Evolutionary conservation across 768 basidiomycete genomes (phyloP).

Genomic region (Suillus spraguei): DNA sequence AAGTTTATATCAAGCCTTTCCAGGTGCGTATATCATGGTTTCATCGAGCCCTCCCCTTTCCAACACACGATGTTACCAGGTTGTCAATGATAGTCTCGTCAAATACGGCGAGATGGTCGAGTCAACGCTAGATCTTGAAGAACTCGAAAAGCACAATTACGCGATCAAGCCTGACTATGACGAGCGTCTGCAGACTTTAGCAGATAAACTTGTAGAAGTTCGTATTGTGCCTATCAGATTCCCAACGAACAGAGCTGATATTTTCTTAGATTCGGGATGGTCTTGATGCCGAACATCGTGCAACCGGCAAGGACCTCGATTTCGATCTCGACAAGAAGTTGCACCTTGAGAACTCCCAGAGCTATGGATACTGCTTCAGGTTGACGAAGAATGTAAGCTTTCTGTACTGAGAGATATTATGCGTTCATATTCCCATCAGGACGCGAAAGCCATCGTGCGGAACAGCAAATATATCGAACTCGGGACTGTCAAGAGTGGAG

Average conservation of each 20-base stretch:
- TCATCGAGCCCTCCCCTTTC: not conserved
- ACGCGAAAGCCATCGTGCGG: conserved; percentile 67
- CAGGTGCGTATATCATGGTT: conserved; percentile 44
- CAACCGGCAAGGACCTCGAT: conserved; percentile 67
- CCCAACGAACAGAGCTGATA: not conserved
- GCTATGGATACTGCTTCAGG: conserved; percentile 92
- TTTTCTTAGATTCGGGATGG: conserved; percentile 62
- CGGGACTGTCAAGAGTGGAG: conserved; percentile 81
- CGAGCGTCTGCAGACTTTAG: conserved; percentile 65
- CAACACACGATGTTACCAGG: conserved; percentile 41
- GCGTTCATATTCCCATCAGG: conserved; percentile 48
- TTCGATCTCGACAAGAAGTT: conserved; percentile 93
- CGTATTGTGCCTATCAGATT: conserved; percentile 11
- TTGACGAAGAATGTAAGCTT: conserved; percentile 79
- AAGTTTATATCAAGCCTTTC: conserved; percentile 64
- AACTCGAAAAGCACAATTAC: conserved; percentile 84
- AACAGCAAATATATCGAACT: conserved; percentile 81
- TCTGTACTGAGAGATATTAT: not conserved
- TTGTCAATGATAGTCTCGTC: conserved; percentile 58
- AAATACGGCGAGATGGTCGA: conserved; percentile 96
- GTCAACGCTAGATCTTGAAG: conserved; percentile 88
- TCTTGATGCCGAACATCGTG: conserved; percentile 79
- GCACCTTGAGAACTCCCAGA: conserved; percentile 88
- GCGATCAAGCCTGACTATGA: conserved; percentile 95
- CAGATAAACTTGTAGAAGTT: conserved; percentile 64